Evolutionary conservation across 495 filamentous ascomycete species (phyloP).

Genomic region (Acidomyces sp.): DNA sequence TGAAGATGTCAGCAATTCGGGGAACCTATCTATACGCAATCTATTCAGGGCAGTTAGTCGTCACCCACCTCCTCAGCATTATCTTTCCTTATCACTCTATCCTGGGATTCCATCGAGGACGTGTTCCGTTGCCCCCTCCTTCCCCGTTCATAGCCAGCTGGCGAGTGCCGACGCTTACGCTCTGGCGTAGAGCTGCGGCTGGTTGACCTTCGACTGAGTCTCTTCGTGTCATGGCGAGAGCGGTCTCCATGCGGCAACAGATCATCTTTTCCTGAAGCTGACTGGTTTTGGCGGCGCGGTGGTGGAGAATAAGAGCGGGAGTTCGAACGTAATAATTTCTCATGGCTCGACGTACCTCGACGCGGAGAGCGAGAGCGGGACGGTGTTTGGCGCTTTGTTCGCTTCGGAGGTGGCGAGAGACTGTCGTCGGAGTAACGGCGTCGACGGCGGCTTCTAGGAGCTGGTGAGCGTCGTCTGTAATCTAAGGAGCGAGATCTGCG

Average conservation of each 20-base stretch:
- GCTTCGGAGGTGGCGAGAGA: conserved; percentile 34
- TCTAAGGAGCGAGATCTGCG: conserved; percentile 21
- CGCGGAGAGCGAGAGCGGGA: conserved; percentile 9
- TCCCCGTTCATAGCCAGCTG: not conserved
- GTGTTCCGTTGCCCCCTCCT: not conserved
- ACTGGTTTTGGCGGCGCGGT: conserved; percentile 5
- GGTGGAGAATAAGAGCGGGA: not conserved
- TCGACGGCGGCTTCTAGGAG: conserved; percentile 39
- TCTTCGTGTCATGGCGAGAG: not conserved
- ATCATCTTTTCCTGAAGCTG: conserved; percentile 1
- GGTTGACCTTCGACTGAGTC: conserved; percentile 10
- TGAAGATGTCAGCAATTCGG: no score
- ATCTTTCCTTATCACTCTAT: not conserved
- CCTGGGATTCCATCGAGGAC: not conserved
- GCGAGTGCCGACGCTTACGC: no score
- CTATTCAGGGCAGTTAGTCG: no score
- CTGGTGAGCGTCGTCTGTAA: conserved; percentile 47
- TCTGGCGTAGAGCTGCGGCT: no score
- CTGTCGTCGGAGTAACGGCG: conserved; percentile 21
- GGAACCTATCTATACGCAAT: no score
- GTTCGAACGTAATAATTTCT: not conserved
- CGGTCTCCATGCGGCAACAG: conserved; percentile 10
- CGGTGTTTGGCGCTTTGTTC: conserved; percentile 4
- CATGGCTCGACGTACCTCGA: not conserved
- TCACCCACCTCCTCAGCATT: not conserved